Base-by-base conservation (phyloP, 2,329 filamentous ascomycete species). In the Aspergillus transmontanensis region DNA sequence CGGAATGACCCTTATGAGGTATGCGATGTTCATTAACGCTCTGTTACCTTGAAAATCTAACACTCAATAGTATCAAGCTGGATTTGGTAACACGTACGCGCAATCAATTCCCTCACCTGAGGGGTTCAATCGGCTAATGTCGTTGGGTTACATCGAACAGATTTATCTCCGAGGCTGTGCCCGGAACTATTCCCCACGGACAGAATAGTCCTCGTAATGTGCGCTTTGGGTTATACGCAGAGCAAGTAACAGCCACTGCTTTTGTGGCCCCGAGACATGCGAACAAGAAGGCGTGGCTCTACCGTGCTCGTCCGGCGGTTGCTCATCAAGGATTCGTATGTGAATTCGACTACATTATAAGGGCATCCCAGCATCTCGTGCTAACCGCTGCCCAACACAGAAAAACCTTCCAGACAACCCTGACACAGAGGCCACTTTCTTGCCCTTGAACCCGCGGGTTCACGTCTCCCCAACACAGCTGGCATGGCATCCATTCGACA, bases 281-380 rank as follows among this genome's bases (percentile, higher is more conserved):
- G 71, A 87, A 87, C 72, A 83, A 85, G 72, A 85, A 87, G 69
- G 80, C 85, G 64, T 87, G 85, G 85, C 78, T 87, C 21, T 86
- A 87, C 68, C 82, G 85, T 41, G 82, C 85, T 63, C 78, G 85
- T 1, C 85, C 85, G 6, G 84, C 85, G 3, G 84, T 84, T 53
- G 82, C 83, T 11, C 85, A 87, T 73, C 79, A 82, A 58, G 81
- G 83, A 70, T 87, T 86, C 67, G 75, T 76, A 76, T 45, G 73
- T 64, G n/a, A 21, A n/a, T 51, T 34, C 16, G 19, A 51, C 26
- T 48, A 48, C 12, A 23, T 4, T 12, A 36, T 26, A 2, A 48
- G 45, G 45, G 45, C 45, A 7, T 28, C 3, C 1, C 5, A 0
- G 6, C 21, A 19, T 21, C 14, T 28, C 36, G 14, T 16, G 19